Percentiles rank a stretch among this genome's conserved stretches.
phyloP scores from a whole-genome alignment of 2,329 filamentous ascomycete genomes.

The Tympanopsis confertula region DNA sequence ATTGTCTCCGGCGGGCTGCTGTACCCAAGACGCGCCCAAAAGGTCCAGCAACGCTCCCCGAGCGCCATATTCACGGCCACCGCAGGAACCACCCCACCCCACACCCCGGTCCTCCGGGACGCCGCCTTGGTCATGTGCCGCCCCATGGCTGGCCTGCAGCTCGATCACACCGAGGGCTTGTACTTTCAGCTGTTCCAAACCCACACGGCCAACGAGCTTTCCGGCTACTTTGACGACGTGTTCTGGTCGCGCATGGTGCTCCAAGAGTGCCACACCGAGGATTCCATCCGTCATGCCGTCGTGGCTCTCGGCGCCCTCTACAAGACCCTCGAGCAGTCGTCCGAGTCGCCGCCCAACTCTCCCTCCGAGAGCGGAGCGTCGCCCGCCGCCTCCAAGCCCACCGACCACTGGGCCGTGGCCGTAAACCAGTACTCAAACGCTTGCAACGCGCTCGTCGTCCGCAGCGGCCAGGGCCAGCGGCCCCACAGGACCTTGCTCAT shows the following conservation, averaged over 20 bases:
- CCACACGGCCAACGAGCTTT: conserved; percentile 50
- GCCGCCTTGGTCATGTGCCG: conserved; percentile 19
- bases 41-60: background rate
- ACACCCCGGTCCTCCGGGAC: background rate
- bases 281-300: conserved; percentile 52
- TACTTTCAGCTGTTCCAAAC: conserved; percentile 53
- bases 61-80: background rate
- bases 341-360: conserved; percentile 35
- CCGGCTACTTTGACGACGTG: conserved; percentile 53
- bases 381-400: conserved; percentile 24
- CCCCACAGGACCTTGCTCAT: conserved; percentile 46
- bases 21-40: background rate
- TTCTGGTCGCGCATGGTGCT: conserved; percentile 56
- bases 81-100: no score
- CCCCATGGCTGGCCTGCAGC: conserved; percentile 33
- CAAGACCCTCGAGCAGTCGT: conserved; percentile 50
- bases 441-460: conserved; percentile 33
- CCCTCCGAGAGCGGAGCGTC: conserved; percentile 19
- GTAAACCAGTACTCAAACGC: conserved; percentile 47
- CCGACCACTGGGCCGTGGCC: conserved; percentile 46
- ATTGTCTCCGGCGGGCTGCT: no score
- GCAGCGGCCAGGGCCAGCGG: conserved; percentile 20
- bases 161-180: conserved; percentile 37
- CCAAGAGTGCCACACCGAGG: conserved; percentile 49
- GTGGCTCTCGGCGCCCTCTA: conserved; percentile 56